phyloP scores from a whole-genome alignment of 2,329 filamentous ascomycete species.

The Pseudodiploospora longispora region DNA sequence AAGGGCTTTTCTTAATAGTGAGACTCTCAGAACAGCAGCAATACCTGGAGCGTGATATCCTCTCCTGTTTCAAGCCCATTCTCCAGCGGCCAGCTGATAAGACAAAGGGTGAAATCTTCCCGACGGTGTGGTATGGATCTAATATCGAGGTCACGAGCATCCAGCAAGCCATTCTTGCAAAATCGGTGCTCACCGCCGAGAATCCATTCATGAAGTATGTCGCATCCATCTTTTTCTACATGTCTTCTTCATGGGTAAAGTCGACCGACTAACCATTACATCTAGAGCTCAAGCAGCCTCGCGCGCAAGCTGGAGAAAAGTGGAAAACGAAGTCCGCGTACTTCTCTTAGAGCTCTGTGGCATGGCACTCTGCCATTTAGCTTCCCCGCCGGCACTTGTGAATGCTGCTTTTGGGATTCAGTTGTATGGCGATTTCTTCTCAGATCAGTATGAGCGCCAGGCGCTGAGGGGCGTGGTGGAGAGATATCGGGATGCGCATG shows the following conservation, averaged over 20 bases:
- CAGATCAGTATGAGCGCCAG: conserved; percentile 28
- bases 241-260: neutral
- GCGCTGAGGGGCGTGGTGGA: conserved; percentile 33
- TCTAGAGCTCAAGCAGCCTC: conserved; percentile 17
- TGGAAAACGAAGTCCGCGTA: conserved; percentile 29
- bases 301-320: conserved; percentile 24
- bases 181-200: conserved; percentile 31
- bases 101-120: conserved; percentile 30
- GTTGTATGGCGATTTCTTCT: conserved; percentile 34
- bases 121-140: conserved; percentile 30
- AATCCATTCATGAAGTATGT: conserved; percentile 28
- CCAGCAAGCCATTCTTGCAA: conserved; percentile 31
- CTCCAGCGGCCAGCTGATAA: conserved; percentile 26
- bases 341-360: conserved; percentile 32
- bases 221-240: neutral
- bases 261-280: neutral
- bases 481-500: conserved; percentile 34
- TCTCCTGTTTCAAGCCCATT: conserved; percentile 25
- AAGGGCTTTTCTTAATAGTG: conserved; percentile 13
- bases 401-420: conserved; percentile 32
- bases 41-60: conserved; percentile 24
- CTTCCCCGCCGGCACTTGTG: conserved; percentile 29
- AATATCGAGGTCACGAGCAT: conserved; percentile 32
- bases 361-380: conserved; percentile 31
- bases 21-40: conserved; percentile 29